Percentiles rank a stretch among this genome's conserved stretches.
Evolutionary conservation across 2,329 filamentous ascomycete species (phyloP).

Genomic region (Exophiala viscosa): DNA sequence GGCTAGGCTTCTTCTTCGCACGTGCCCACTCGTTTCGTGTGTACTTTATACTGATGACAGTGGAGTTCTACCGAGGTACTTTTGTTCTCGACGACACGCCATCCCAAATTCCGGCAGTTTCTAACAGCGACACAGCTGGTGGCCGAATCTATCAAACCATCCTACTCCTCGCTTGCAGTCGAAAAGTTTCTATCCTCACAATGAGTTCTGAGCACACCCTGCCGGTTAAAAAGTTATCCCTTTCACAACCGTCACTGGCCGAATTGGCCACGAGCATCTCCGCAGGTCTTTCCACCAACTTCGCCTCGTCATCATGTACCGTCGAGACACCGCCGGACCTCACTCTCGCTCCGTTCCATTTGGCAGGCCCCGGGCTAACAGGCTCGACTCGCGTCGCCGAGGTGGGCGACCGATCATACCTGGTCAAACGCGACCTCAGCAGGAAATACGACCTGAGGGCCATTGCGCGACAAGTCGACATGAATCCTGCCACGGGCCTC

Average conservation of each 20-base stretch:
- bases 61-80: too few species aligned
- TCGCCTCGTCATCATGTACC: constrained; percentile 7
- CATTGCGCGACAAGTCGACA: constrained; percentile 37
- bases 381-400: constrained; percentile 42
- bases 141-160: too few species aligned
- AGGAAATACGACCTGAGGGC: constrained; percentile 35
- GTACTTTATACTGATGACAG: too few species aligned
- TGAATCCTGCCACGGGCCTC: constrained; percentile 32
- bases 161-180: too few species aligned
- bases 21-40: too few species aligned
- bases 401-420: constrained; percentile 44
- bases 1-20: too few species aligned
- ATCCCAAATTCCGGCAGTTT: too few species aligned
- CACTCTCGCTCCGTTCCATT: constrained; percentile 35
- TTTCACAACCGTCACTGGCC: constrained; percentile 3
- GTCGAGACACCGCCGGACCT: constrained; percentile 34
- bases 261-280: constrained; percentile 7
- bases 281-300: constrained; percentile 9
- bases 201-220: too few species aligned
- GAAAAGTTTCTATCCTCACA: too few species aligned
- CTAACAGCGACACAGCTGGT: too few species aligned
- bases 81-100: too few species aligned
- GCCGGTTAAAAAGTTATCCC: constrained; percentile 7
- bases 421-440: constrained; percentile 33
- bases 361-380: constrained; percentile 40